Conservation (phyloP, 2,329 filamentous ascomycete genomes). For the Claviceps digitariae region DNA sequence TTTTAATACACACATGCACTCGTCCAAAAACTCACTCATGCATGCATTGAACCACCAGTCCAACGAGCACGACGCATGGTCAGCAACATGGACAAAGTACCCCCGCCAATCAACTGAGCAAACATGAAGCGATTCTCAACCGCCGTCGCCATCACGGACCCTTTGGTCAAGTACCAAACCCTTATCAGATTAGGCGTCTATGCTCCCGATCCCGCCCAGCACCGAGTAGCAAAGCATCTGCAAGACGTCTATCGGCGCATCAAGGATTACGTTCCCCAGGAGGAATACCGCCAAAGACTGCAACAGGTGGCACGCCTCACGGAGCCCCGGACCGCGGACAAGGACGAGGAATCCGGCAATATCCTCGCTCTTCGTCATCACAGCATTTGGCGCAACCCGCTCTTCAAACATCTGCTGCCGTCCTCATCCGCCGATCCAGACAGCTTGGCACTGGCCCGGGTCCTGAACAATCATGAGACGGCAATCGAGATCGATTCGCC, state of each 20-base stretch:
- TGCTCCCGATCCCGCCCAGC: slow-evolving; percentile 56
- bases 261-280: slow-evolving; percentile 63
- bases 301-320: slow-evolving; percentile 41
- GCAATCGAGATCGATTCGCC: slow-evolving; percentile 61
- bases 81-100: slow-evolving; percentile 1
- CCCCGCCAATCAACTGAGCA: not conserved
- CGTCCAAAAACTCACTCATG: not conserved
- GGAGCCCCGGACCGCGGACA: slow-evolving; percentile 16
- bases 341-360: slow-evolving; percentile 18
- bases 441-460: slow-evolving; percentile 50
- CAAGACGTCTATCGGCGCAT: slow-evolving; percentile 63
- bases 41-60: not conserved
- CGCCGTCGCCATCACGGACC: slow-evolving; percentile 53
- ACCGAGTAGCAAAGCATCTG: slow-evolving; percentile 60
- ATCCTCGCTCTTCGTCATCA: slow-evolving; percentile 37
- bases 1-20: too few species aligned
- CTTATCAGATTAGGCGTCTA: slow-evolving; percentile 54
- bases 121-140: slow-evolving; percentile 26
- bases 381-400: slow-evolving; percentile 43
- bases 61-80: not conserved
- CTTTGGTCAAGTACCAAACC: slow-evolving; percentile 62
- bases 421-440: slow-evolving; percentile 37
- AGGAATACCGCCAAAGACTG: slow-evolving; percentile 55
- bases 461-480: slow-evolving; percentile 57
- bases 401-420: slow-evolving; percentile 46